Percentiles rank a stretch among this genome's conserved stretches.
phyloP scores from a whole-genome alignment of 352 stramenopile genomes.

The Globisporangium takayamanum region DNA sequence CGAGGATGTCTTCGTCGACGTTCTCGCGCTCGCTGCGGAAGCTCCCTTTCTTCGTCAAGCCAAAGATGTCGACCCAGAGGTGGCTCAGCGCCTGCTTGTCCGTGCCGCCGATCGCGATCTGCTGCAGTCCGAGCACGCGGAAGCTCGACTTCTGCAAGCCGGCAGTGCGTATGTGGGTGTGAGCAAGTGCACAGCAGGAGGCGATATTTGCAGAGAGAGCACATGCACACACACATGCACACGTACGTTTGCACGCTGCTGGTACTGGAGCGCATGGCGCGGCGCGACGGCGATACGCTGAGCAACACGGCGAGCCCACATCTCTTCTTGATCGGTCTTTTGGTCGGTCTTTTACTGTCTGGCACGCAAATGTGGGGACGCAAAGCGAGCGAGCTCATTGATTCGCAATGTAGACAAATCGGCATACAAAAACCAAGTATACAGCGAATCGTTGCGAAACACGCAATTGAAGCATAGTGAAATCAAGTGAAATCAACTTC shows the following conservation, averaged over 20 bases:
- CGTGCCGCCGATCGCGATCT: slow-evolving; percentile 93
- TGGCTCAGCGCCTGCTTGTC: slow-evolving; percentile 86
- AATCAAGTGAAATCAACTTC: too few species aligned
- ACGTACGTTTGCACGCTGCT: slow-evolving; percentile 17
- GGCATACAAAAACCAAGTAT: too few species aligned
- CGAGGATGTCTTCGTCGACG: slow-evolving; percentile 97
- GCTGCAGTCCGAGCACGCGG: slow-evolving; percentile 95
- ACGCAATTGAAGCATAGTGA: too few species aligned
- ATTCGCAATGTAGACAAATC: too few species aligned
- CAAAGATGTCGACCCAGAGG: slow-evolving; percentile 83
- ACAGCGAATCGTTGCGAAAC: too few species aligned
- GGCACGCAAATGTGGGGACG: neutral
- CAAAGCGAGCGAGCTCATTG: neutral
- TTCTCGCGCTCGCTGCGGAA: slow-evolving; percentile 92
- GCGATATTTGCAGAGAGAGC: neutral
- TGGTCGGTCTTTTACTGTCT: neutral
- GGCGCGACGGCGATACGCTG: slow-evolving; percentile 3
- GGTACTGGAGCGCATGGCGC: slow-evolving; percentile 9
- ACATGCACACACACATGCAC: neutral
- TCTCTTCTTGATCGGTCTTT: neutral
- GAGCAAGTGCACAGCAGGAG: neutral
- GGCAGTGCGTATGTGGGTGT: neutral
- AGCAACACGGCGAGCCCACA: slow-evolving; percentile 11
- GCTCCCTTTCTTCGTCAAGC: slow-evolving; percentile 54
- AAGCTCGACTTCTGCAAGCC: slow-evolving; percentile 65